A percentile compares a stretch with the other conserved stretches of the same genome.
Evolutionary conservation across 495 filamentous ascomycete species (phyloP).

Genomic region (Lichina pygmaea): DNA sequence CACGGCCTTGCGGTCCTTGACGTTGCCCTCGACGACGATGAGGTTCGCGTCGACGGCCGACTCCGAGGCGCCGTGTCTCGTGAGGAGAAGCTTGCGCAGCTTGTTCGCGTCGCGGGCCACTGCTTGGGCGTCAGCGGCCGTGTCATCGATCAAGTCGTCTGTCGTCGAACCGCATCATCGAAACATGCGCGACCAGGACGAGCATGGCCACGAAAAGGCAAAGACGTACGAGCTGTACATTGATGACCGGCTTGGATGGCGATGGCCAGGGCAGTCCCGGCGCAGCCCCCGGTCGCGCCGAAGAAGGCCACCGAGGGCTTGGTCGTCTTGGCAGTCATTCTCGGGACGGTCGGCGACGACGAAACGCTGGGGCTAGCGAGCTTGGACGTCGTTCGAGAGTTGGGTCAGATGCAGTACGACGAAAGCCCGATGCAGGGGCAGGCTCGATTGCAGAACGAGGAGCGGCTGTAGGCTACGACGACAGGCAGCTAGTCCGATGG

Average conservation of each 20-base stretch:
- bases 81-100: constrained; percentile 20
- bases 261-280: constrained; percentile 19
- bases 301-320: constrained; percentile 12
- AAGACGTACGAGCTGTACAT: constrained; percentile 13
- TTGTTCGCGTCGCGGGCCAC: constrained; percentile 32
- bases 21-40: constrained; percentile 11
- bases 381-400: no score
- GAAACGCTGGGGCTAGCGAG: no score
- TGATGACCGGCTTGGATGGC: constrained; percentile 22
- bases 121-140: not conserved
- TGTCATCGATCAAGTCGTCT: not conserved
- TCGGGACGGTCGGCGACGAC: no score
- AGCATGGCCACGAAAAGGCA: not conserved
- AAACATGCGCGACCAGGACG: not conserved
- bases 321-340: no score
- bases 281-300: constrained; percentile 26
- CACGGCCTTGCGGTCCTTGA: constrained; percentile 8
- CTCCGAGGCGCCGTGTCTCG: constrained; percentile 6
- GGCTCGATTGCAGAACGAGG: no score
- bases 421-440: no score
- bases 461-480: no score
- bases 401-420: no score
- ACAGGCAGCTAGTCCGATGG: no score
- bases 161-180: not conserved
- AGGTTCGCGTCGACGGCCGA: constrained; percentile 7